Evolutionary conservation across 768 basidiomycete genomes (phyloP).

Genomic region (Calocybe cyanea): DNA sequence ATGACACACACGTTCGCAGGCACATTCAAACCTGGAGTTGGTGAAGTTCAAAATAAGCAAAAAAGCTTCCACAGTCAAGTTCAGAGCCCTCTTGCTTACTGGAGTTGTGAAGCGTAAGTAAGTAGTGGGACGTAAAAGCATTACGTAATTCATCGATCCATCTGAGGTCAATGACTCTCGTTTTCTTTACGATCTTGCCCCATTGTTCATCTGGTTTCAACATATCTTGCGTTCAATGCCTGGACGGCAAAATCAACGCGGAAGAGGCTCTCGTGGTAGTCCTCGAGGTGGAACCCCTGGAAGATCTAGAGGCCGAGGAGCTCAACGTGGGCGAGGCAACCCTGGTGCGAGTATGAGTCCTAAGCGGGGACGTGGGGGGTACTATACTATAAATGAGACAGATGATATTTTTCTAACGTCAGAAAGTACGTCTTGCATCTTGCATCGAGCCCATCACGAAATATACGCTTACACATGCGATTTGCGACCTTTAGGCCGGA

Average conservation of each 20-base stretch:
- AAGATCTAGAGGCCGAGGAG: conserved; percentile 9
- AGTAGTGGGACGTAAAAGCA: no score
- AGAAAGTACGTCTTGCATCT: conserved; percentile 20
- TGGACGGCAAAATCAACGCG: conserved; percentile 11
- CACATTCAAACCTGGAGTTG: no score
- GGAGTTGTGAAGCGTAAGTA: no score
- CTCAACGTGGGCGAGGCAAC: conserved; percentile 22
- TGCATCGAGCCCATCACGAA: conserved; percentile 2
- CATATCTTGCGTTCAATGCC: not conserved
- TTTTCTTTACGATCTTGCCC: no score
- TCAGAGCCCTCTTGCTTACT: no score
- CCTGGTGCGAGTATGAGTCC: conserved; percentile 18
- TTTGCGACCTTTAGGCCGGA: conserved; percentile 8
- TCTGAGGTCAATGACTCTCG: no score
- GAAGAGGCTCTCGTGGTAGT: conserved; percentile 14
- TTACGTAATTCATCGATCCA: no score
- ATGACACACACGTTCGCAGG: no score
- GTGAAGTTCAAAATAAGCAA: no score
- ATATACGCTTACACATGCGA: conserved; percentile 3
- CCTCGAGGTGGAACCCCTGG: conserved; percentile 12
- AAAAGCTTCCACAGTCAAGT: no score
- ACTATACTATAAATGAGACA: conserved; percentile 21
- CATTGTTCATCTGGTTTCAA: no score
- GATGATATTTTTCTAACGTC: conserved; percentile 15
- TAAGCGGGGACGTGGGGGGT: conserved; percentile 13